phyloP scores from a whole-genome alignment of 164 flowering plant species.

The Vitis amurensis region DNA sequence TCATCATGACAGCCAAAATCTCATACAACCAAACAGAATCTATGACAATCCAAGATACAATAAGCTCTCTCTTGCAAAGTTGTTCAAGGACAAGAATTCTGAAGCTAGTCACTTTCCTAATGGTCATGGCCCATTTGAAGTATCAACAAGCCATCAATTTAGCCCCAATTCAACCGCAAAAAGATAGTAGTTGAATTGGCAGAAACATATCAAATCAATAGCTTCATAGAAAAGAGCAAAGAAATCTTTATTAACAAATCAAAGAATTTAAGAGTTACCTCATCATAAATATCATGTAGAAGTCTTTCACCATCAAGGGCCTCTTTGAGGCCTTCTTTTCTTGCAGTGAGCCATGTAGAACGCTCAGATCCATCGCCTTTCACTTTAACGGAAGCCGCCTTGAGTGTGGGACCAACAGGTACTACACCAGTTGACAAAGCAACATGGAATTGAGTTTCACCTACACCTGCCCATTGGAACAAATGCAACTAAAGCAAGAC shows the following conservation, averaged over 20 bases:
- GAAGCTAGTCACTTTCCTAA: neutral
- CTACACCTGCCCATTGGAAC: constrained; percentile 35
- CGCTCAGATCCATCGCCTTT: constrained; percentile 8
- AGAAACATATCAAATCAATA: neutral
- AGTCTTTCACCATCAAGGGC: constrained; percentile 62
- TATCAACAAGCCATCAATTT: neutral
- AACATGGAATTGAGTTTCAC: constrained; percentile 56
- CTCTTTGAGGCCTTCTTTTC: constrained; percentile 46
- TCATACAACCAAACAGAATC: no score
- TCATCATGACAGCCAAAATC: no score
- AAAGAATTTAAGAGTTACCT: constrained; percentile 29
- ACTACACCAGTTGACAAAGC: constrained; percentile 53
- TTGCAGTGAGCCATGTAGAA: constrained; percentile 75
- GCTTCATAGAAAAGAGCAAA: neutral
- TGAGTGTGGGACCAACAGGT: constrained; percentile 55
- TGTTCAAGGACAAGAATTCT: no score
- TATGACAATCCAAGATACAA: no score
- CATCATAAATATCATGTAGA: constrained; percentile 44
- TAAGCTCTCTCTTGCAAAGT: no score
- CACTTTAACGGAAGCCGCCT: constrained; percentile 57
- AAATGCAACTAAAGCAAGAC: neutral
- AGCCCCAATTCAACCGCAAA: neutral
- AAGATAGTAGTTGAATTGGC: neutral
- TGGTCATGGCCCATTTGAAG: neutral
- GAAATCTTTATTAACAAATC: neutral